phyloP scores from a whole-genome alignment of 176 grass and related monocot species.

The Aegilops sharonensis region DNA sequence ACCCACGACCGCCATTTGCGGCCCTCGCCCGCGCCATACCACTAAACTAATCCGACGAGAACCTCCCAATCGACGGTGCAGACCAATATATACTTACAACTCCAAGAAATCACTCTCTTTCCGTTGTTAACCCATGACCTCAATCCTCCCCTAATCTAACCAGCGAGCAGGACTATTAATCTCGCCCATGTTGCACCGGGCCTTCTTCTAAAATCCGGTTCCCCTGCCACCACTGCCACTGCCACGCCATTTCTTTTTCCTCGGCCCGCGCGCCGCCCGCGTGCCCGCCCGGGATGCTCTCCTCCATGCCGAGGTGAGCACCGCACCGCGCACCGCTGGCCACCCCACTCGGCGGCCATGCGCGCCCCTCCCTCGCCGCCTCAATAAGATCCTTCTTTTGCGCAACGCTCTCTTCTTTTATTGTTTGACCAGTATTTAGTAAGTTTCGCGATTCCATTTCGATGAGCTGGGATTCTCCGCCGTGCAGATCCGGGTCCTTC shows the following conservation, averaged over 20 bases:
- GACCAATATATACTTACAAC: background rate
- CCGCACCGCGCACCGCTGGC: too few relatives aligned
- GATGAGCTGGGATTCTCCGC: constrained; percentile 44
- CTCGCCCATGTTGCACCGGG: constrained; percentile 7
- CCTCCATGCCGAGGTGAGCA: constrained; percentile 44
- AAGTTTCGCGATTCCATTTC: background rate
- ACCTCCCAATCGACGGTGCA: background rate
- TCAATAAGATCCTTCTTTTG: constrained; percentile 52
- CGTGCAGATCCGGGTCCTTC: constrained; percentile 53
- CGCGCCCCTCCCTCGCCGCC: background rate
- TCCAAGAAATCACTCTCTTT: background rate
- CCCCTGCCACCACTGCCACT: constrained; percentile 36
- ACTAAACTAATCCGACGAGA: background rate
- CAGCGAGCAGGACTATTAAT: background rate
- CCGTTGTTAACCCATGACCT: background rate
- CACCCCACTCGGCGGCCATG: background rate
- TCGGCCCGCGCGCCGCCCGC: constrained; percentile 36
- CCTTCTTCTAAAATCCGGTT: constrained; percentile 27
- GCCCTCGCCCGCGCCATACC: background rate
- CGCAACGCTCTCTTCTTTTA: background rate
- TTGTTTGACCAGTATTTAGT: constrained; percentile 47
- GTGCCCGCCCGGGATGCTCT: constrained; percentile 39
- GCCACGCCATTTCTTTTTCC: constrained; percentile 28
- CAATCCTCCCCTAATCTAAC: background rate
- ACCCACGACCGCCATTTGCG: constrained; percentile 43